Conservation (phyloP, 2,329 filamentous ascomycete species). For the Penicillium corylophilum region DNA sequence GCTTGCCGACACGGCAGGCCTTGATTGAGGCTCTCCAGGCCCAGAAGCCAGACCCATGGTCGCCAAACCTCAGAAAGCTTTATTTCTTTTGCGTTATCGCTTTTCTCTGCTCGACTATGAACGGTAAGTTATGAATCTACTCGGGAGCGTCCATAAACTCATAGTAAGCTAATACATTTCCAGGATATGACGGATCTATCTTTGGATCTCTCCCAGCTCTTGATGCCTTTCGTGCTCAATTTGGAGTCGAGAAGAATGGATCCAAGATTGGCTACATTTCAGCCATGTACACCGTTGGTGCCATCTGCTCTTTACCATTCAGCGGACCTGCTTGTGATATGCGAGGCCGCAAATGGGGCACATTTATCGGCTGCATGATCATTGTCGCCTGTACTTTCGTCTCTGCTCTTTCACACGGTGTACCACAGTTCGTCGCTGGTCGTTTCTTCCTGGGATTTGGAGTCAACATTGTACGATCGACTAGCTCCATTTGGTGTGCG, state of each 20-base stretch:
- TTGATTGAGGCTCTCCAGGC: constrained; percentile 6
- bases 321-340: constrained; percentile 6
- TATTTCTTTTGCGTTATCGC: constrained; percentile 8
- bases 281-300: constrained; percentile 10
- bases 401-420: background rate
- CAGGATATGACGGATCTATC: constrained; percentile 10
- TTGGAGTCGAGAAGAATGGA: constrained; percentile 6
- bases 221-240: constrained; percentile 4
- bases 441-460: constrained; percentile 35
- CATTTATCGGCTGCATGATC: constrained; percentile 7
- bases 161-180: background rate
- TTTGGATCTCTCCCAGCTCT: constrained; percentile 8
- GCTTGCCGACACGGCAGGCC: constrained; percentile 3
- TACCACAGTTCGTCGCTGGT: constrained; percentile 29
- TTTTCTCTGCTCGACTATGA: constrained; percentile 11
- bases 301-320: constrained; percentile 10
- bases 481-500: constrained; percentile 35
- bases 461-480: constrained; percentile 26
- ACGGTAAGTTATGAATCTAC: no score
- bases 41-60: constrained; percentile 9
- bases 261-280: constrained; percentile 8
- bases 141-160: no score
- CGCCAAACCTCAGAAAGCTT: constrained; percentile 7
- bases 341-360: constrained; percentile 4
- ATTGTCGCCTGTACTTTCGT: constrained; percentile 7